Evolutionary conservation across 202 grass and related monocot species (phyloP).

Genomic region (Schoenoplectus tabernaemontani): DNA sequence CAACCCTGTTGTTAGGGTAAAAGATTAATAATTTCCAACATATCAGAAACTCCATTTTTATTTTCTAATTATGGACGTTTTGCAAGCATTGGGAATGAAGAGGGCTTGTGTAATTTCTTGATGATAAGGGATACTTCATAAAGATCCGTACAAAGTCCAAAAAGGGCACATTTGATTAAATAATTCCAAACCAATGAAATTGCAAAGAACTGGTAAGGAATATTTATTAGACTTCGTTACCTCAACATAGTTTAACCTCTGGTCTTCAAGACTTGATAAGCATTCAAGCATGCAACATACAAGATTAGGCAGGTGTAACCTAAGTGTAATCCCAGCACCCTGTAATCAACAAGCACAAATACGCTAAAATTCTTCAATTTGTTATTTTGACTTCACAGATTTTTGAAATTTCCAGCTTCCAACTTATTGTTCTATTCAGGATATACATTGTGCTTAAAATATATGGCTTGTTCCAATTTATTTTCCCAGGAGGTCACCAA

Average conservation of each 20-base stretch:
- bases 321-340: conserved; percentile 71
- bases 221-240: conserved; percentile 39
- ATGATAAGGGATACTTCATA: background rate
- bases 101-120: background rate
- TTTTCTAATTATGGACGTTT: background rate
- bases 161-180: background rate
- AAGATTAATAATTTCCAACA: background rate
- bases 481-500: background rate
- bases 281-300: conserved; percentile 96
- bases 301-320: conserved; percentile 71
- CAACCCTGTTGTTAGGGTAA: background rate
- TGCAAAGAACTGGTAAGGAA: background rate
- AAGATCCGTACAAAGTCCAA: conserved; percentile 17
- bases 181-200: background rate
- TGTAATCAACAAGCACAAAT: conserved; percentile 28
- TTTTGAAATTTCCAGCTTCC: background rate
- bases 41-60: background rate
- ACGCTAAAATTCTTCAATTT: background rate
- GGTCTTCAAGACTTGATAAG: conserved; percentile 94
- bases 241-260: conserved; percentile 98
- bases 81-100: background rate
- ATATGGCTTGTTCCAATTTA: background rate
- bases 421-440: background rate
- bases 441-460: background rate
- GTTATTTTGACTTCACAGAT: background rate